Base-by-base conservation (phyloP, 345 rosid genomes). In the Syzygium jambos region DNA sequence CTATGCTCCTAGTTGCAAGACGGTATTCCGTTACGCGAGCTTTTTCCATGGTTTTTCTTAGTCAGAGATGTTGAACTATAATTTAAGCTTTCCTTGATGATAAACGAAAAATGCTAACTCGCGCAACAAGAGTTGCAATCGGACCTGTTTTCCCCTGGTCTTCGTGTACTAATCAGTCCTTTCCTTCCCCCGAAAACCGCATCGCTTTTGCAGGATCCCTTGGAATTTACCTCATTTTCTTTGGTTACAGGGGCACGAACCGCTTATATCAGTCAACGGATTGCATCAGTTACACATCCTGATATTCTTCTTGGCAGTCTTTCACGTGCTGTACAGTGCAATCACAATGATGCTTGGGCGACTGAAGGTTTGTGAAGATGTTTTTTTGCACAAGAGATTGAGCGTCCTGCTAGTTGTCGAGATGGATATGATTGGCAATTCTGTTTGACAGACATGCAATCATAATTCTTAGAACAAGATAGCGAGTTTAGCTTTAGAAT, bases 261-360 rank as follows among this genome's bases (percentile, higher is more conserved):
- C 95, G 16, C 96, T 98, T 53, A 95, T 98, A 88, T 92, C 99
- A 19, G 84, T 63, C 12, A 80, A 95, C 11, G 99, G 96, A 86
- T 91, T 98, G 89, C 99, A 98, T 90, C 91, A 98, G 57, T 87
- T 98, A 77, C 99, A 96, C 89, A 94, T 96, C 77, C 98, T 96
- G 87, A 93, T 98, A 57, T 98, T 98, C 93, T 98, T 98, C 94
- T 89, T 98, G 90, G 99, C 99, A 11, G 91, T 93, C 85, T 91
- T 96, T 86, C 99, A 98, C 53, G 98, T 98, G 68, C 3, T 95
- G 61, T 96, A 94, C 88, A 98, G 99, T 88, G 88, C 92, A 59
- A 86, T 92, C 63, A 98, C 99, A 10, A 96, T 98, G 99, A 89
- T 92, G 95, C 98, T 98, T 29, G 98, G 98, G 83, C 93, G 99